Base-by-base conservation (phyloP, 2,329 filamentous ascomycete genomes). In the Colletotrichum magnum region DNA sequence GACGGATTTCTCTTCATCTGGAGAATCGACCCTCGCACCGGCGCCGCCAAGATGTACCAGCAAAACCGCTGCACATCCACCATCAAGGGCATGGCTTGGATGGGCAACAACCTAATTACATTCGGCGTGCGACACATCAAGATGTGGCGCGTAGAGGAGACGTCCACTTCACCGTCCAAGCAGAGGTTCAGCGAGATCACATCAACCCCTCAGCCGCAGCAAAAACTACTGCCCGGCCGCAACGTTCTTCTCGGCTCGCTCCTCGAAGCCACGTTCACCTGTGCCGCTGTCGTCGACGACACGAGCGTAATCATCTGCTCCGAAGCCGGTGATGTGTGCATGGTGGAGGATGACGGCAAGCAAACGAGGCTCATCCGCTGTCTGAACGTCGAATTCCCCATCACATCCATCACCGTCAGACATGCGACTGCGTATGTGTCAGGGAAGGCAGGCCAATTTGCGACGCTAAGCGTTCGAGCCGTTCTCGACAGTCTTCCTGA, bases 1-100 rank as follows among this genome's bases (percentile, higher is more conserved):
- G 96, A 99, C 80, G 95, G 95, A 1, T 98, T 97, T 77, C 85
- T 99, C 21, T 97, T 95, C 78, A 87, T 98, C 32, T 98, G 95
- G 95, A 90, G 87, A 73, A 89, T 98, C 73, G 94, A 97, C 75
- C 83, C 92, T n/a, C 92, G 90, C 57, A 96, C 90, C 10, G 95
- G 95, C 18, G 88, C 92, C 21, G 92, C 94, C 2, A 94, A 87
- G 74, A 84, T 98, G 41, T 88, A 95, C 86, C 78, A 97, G 88
- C 85, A 98, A 75, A 90, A 98, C 80, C 94, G 96, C 78, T 98
- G 96, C 81, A 98, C 95, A 6, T 94, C 93, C 18, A 90, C 90
- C 71, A 89, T 98, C 74, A 92, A 91, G 72, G 91, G 92, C 61
- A 97, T 99, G 89, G 87, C 93, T 48, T 99, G 96, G 95, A 89